These are phyloP conservation scores for Hebeloma cylindrosporum DNA, from an alignment of 768 basidiomycete species.

Conservation along the genomic window DNA sequence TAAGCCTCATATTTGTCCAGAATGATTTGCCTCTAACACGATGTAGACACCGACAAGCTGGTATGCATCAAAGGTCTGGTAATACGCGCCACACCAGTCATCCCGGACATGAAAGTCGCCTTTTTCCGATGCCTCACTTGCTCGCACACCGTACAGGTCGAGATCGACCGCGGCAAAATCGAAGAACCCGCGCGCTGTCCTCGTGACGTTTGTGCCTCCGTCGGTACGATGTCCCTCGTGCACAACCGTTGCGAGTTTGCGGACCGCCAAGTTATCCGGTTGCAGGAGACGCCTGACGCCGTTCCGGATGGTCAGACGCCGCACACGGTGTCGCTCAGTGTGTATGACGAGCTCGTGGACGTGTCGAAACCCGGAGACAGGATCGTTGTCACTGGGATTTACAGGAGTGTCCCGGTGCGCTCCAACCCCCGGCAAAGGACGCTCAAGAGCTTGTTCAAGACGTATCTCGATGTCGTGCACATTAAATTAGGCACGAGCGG, in stretches of 20 bases:
- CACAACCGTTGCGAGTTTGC: conserved; percentile 98
- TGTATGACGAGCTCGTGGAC: conserved; percentile 98
- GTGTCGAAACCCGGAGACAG: conserved; percentile 96
- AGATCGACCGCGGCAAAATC: conserved; percentile 98
- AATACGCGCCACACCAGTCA: conserved; percentile 95
- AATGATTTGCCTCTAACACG: not conserved
- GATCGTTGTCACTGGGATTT: conserved; percentile 88
- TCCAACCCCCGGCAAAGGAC: conserved; percentile 90
- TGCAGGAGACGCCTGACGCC: conserved; percentile 97
- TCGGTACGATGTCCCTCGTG: conserved; percentile 91
- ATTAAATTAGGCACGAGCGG: conserved; percentile 74
- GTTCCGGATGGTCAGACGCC: conserved; percentile 99
- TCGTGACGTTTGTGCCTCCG: conserved; percentile 85
- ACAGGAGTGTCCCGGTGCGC: conserved; percentile 92
- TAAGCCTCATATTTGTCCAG: conserved; percentile 31
- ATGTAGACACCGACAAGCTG: conserved; percentile 93
- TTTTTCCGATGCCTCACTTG: conserved; percentile 98
- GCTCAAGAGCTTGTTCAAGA: conserved; percentile 96
- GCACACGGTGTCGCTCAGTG: conserved; percentile 93
- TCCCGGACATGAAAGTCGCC: conserved; percentile 98
- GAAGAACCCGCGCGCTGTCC: conserved; percentile 91
- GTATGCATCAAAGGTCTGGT: conserved; percentile 95
- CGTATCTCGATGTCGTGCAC: conserved; percentile 94
- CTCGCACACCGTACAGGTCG: conserved; percentile 94
- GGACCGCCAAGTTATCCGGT: conserved; percentile 90